A percentile compares a stretch with the other conserved stretches of the same genome.
Evolutionary conservation across 441 rosid genomes (phyloP).

Genomic region (Pelargonium myrrhifolium): DNA sequence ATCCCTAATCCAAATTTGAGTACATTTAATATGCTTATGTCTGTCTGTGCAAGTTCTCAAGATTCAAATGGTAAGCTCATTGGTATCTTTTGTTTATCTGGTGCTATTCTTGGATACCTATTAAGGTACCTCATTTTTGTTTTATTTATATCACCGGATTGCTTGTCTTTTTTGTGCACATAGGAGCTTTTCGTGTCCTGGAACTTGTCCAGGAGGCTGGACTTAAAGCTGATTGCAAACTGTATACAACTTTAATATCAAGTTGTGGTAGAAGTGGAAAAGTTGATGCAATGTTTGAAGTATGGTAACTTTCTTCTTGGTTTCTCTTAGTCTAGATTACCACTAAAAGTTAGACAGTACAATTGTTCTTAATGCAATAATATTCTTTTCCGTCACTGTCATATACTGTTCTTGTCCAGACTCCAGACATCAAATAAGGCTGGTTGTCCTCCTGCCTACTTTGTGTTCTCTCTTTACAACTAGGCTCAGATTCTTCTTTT

Average conservation of each 20-base stretch:
- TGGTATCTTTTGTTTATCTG: conserved; percentile 4
- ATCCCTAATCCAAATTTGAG: conserved; percentile 75
- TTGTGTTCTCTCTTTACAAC: background rate
- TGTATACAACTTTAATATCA: conserved; percentile 84
- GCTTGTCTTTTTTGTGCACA: conserved; percentile 20
- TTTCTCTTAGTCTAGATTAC: conserved; percentile 21
- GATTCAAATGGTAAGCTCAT: conserved; percentile 56
- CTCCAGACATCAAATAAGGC: background rate
- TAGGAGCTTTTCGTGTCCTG: conserved; percentile 74
- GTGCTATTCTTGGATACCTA: background rate
- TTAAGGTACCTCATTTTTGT: background rate
- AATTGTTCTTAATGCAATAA: background rate
- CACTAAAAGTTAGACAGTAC: background rate
- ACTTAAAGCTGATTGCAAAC: conserved; percentile 72
- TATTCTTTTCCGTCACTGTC: background rate
- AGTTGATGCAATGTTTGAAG: conserved; percentile 95
- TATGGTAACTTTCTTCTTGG: conserved; percentile 29
- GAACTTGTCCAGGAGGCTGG: conserved; percentile 60
- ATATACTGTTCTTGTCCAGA: background rate
- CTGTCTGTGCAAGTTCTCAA: conserved; percentile 73
- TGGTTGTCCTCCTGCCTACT: background rate
- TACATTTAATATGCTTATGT: conserved; percentile 91
- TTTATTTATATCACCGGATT: conserved; percentile 1
- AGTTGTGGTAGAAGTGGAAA: conserved; percentile 87
- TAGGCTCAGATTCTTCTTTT: conserved; percentile 3